phyloP scores from a whole-genome alignment of 805 yeast species.

The Kodamaea kaohsiungensis region DNA sequence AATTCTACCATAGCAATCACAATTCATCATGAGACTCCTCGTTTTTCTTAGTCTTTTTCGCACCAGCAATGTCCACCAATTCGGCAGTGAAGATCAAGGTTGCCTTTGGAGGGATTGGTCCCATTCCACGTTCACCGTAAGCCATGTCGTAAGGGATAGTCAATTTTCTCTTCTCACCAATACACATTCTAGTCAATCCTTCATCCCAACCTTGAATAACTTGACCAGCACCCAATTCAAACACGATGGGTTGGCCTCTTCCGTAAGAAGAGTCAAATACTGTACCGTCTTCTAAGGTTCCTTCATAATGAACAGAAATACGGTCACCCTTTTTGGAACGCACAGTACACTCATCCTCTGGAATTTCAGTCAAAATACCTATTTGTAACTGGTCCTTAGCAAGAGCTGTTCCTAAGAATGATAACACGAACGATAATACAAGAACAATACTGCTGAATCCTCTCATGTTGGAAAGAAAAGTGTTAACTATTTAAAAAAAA shows the following conservation, averaged over 20 bases:
- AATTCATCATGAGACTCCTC: constrained; percentile 14
- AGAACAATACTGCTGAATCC: neutral
- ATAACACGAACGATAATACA: neutral
- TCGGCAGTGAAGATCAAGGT: constrained; percentile 67
- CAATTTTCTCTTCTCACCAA: constrained; percentile 81
- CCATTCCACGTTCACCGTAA: constrained; percentile 76
- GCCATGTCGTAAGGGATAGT: constrained; percentile 78
- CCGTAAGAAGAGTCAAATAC: constrained; percentile 72
- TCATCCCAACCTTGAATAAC: constrained; percentile 93
- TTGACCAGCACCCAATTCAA: constrained; percentile 73
- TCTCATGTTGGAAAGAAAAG: neutral
- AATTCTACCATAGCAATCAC: constrained; percentile 4
- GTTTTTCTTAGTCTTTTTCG: neutral
- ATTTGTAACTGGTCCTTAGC: constrained; percentile 9
- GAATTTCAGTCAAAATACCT: constrained; percentile 40
- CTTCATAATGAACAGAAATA: constrained; percentile 78
- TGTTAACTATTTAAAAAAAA: neutral
- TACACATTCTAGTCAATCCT: constrained; percentile 75
- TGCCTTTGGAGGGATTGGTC: constrained; percentile 76
- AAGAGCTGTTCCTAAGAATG: neutral
- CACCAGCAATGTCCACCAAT: constrained; percentile 54
- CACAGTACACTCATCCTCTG: constrained; percentile 53
- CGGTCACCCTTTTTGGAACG: constrained; percentile 65
- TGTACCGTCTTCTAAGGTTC: constrained; percentile 63
- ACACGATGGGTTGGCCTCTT: constrained; percentile 68